A percentile compares a stretch with the other conserved stretches of the same genome.
These are phyloP conservation scores for Gomphus sp. DNA, from an alignment of 1,284 basidiomycete genomes.

Conservation along the genomic window DNA sequence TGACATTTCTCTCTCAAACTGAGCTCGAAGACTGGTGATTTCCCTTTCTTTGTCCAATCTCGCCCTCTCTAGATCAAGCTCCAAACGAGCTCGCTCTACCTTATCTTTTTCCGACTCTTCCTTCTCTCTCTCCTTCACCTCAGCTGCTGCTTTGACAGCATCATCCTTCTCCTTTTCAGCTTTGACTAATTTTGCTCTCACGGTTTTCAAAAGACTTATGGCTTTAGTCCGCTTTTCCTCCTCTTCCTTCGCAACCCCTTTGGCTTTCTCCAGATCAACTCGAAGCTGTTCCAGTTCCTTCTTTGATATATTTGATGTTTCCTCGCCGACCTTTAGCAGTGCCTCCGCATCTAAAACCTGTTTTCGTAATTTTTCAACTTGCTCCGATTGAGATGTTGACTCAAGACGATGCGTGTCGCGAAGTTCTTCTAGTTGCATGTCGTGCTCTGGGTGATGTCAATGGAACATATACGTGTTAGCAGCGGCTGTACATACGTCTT, in stretches of 20 bases:
- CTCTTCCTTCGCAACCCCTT: constrained; percentile 71
- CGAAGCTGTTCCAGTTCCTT: constrained; percentile 47
- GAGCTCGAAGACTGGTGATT: constrained; percentile 51
- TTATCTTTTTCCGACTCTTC: constrained; percentile 56
- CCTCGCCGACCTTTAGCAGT: constrained; percentile 50
- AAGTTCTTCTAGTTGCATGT: constrained; percentile 74
- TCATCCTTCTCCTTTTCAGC: constrained; percentile 90
- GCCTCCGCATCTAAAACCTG: constrained; percentile 67
- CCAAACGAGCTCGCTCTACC: constrained; percentile 44
- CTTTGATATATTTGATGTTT: constrained; percentile 38
- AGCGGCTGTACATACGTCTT: constrained; percentile 38
- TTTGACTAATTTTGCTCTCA: constrained; percentile 87
- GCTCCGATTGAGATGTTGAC: constrained; percentile 62
- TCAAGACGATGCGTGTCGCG: constrained; percentile 76
- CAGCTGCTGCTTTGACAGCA: constrained; percentile 42
- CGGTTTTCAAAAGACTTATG: constrained; percentile 80
- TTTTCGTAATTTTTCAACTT: constrained; percentile 58
- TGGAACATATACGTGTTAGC: constrained; percentile 3
- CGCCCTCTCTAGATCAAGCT: constrained; percentile 49
- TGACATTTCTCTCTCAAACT: constrained; percentile 71
- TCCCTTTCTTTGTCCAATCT: constrained; percentile 66
- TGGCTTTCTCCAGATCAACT: constrained; percentile 53
- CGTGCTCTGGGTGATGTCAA: constrained; percentile 50
- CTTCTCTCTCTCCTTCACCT: constrained; percentile 48
- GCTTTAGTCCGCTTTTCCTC: constrained; percentile 95